These are phyloP conservation scores for Medicago lupulina DNA, from an alignment of 306 rosid species.

Conservation along the genomic window DNA sequence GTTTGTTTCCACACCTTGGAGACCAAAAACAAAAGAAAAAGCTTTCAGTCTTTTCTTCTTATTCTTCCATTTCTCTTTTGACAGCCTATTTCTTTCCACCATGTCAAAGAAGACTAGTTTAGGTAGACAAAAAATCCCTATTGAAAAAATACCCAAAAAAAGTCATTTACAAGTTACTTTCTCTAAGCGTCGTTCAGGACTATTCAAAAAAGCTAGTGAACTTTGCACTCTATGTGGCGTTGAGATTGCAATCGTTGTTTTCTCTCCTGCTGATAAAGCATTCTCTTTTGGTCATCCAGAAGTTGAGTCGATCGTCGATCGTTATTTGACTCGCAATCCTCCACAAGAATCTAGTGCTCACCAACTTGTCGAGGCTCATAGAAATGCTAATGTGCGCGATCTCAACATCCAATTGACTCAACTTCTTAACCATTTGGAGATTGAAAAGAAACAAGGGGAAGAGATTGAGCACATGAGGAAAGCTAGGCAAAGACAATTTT, in stretches of 20 bases:
- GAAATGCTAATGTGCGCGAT: constrained; percentile 51
- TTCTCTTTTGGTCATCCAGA: constrained; percentile 74
- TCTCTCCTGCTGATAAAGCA: constrained; percentile 70
- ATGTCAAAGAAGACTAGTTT: constrained; percentile 57
- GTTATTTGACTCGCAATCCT: constrained; percentile 48
- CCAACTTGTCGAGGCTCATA: constrained; percentile 46
- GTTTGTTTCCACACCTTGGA: constrained; percentile 33
- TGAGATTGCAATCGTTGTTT: constrained; percentile 64
- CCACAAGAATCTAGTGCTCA: constrained; percentile 25
- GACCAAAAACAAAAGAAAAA: constrained; percentile 18
- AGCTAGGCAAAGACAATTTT: constrained; percentile 49
- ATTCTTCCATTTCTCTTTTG: neutral
- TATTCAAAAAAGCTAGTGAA: constrained; percentile 77
- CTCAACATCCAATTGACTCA: constrained; percentile 54
- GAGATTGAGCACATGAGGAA: constrained; percentile 52
- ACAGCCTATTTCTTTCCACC: neutral
- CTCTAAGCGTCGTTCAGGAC: constrained; percentile 68
- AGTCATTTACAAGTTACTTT: constrained; percentile 71
- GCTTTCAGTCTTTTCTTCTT: neutral
- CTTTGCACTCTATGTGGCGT: constrained; percentile 76
- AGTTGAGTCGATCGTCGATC: constrained; percentile 59
- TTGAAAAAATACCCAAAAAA: constrained; percentile 62
- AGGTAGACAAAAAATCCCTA: constrained; percentile 67
- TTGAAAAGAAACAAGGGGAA: constrained; percentile 62
- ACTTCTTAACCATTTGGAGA: constrained; percentile 55